These are phyloP conservation scores for Fusarium sp. DNA, from an alignment of 2,329 filamentous ascomycete genomes.

Conservation along the genomic window DNA sequence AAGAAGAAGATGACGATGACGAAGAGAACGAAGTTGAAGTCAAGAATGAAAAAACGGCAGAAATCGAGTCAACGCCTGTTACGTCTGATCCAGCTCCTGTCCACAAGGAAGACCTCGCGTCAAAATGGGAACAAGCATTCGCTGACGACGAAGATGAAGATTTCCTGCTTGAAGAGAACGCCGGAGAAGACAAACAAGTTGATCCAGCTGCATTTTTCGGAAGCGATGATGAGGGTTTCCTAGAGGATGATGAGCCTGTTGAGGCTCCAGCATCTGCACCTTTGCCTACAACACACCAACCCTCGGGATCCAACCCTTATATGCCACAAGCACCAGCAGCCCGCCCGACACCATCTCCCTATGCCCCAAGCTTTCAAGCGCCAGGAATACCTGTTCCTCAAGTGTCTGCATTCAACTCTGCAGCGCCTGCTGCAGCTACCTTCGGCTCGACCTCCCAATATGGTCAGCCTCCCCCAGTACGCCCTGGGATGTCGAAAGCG, in stretches of 20 bases:
- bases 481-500: slow-evolving; percentile 66
- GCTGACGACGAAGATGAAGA: slow-evolving; percentile 79
- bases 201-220: slow-evolving; percentile 77
- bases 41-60: slow-evolving; percentile 34
- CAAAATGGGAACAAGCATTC: slow-evolving; percentile 86
- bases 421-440: slow-evolving; percentile 41
- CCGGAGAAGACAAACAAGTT: slow-evolving; percentile 59
- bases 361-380: slow-evolving; percentile 37
- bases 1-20: slow-evolving; percentile 1
- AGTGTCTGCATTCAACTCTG: slow-evolving; percentile 38
- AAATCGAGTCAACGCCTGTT: slow-evolving; percentile 14
- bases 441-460: slow-evolving; percentile 52
- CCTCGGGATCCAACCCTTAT: slow-evolving; percentile 45
- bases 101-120: slow-evolving; percentile 75
- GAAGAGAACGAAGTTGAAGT: not conserved
- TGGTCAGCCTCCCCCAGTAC: slow-evolving; percentile 52
- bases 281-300: slow-evolving; percentile 19
- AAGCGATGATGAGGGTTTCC: slow-evolving; percentile 87
- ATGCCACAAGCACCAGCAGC: slow-evolving; percentile 39
- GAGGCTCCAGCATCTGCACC: slow-evolving; percentile 18
- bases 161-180: slow-evolving; percentile 70
- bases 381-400: slow-evolving; percentile 25
- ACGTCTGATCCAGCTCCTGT: slow-evolving; percentile 44
- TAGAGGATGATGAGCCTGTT: slow-evolving; percentile 71
- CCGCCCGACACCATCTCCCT: slow-evolving; percentile 40